Evolutionary conservation across 1,284 basidiomycete species (phyloP), one percentile per base, ranked within the genome.

Genomic region (Pascua sp.): DNA sequence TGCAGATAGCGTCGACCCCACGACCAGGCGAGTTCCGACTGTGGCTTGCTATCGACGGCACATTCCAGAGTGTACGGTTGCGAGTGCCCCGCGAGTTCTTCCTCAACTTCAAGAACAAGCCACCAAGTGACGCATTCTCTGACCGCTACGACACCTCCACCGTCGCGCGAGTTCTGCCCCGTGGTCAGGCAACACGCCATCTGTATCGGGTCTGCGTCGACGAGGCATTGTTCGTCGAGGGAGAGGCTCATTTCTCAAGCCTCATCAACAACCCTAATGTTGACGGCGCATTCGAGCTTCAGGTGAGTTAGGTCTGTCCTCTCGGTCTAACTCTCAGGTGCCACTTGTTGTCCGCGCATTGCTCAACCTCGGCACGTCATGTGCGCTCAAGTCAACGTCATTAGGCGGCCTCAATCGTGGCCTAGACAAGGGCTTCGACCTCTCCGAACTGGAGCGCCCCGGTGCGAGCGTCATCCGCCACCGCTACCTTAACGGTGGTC

Each of bases 211-310:
- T 98, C 49, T 82, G 84, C 1, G 91, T 96, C 37, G 83, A 87
- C 42, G 96, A 98, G 73, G 86, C 88, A 5, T 77, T 87, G 13
- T 99, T 88, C 73, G 81, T 89, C 39, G 86, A 90, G 45, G 89
- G 89, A 36, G 88, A 92, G 66, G 86, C 90, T 55, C 90, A 96
- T 72, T 98, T 98, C 70, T 88, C 91, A 39, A 87, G 91, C 67
- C 81, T 98, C 53, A 90, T 87, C 61, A 97, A 96, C 72, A 90
- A 95, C 68, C 90, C 94, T 0, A 93, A 91, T 70, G 91, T 98
- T 9, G 93, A 98, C 65, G 93, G 92, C 2, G 89, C 97, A 2
- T 99, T 89, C 70, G 96, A 99, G 78, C 82, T 89, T 42, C 91
- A 98, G 81, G 24, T 89, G 63, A 56, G 62, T 77, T 5, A 17